These are phyloP conservation scores for Tulasnella sp. DNA, from an alignment of 768 basidiomycete species.

Conservation along the genomic window DNA sequence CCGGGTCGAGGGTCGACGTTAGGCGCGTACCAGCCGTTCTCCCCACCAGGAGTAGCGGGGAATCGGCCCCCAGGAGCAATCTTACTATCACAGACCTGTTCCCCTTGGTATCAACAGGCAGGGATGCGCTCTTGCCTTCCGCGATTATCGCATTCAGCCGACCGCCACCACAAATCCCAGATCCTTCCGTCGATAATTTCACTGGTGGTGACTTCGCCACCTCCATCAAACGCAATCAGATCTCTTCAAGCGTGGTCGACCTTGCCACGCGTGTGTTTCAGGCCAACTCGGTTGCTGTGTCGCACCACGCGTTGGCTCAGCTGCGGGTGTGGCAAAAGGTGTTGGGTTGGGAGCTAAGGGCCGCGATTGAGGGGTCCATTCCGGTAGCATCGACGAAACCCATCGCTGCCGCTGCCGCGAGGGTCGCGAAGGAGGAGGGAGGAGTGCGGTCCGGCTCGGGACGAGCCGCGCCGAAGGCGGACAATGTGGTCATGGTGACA, in stretches of 20 bases:
- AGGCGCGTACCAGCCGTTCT: no score
- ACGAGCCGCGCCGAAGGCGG: not conserved
- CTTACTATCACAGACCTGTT: no score
- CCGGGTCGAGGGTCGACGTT: no score
- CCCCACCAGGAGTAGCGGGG: no score
- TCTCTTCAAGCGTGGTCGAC: not conserved
- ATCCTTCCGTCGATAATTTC: not conserved
- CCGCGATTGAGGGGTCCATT: not conserved
- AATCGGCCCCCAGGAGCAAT: no score
- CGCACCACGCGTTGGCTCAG: not conserved
- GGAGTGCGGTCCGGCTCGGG: no score
- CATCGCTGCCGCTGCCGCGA: not conserved
- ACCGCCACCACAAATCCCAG: not conserved
- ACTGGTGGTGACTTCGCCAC: not conserved
- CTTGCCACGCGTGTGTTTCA: conserved; percentile 8
- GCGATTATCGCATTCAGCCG: not conserved
- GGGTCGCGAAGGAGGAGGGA: no score
- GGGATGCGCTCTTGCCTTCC: not conserved
- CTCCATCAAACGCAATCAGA: not conserved
- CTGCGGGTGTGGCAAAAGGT: not conserved
- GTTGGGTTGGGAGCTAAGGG: not conserved
- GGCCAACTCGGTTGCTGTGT: conserved; percentile 9
- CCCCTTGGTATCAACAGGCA: not conserved
- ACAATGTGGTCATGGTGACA: not conserved
- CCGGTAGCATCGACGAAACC: not conserved